Evolutionary conservation across 164 flowering plant species (phyloP), one percentile per base, ranked within the genome.

Genomic region (Buxus sempervirens): DNA sequence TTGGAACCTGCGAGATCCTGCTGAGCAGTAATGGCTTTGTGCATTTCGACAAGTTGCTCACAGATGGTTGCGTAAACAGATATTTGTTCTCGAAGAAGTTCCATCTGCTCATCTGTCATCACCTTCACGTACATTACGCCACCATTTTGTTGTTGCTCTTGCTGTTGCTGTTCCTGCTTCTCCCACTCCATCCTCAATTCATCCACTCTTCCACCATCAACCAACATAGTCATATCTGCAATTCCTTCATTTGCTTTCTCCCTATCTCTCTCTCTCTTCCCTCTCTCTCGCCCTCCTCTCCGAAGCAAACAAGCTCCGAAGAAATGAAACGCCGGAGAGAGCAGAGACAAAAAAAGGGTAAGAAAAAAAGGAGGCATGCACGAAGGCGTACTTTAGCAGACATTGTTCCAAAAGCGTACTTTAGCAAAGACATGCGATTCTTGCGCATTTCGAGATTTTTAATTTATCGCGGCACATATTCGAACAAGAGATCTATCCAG

Each of bases 91-190:
- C 90, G 65, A 0, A 93, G 81, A 22, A 86, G 64, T 69, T 93
- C 95, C 84, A 93, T 75, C 74, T 93, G 98, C 66, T 93, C 98
- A 21, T 93, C 98, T 1, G 95, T 93, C 95, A 92, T 92, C 69
- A 92, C 96, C 55, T 84, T 89, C 72, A 83, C 82, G 48, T 64
- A 78, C 77, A 79, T 38, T 6, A 74, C 75, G 8, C 81, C 78
- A 18, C 54, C 65, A 59, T 25, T 64, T 24, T 54, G 38, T 26
- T 58, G 10, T 48, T n/a, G n/a, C n/a, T 28, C 38, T 22, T 65
- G 68, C 23, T 62, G 68, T 32, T 68, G 36, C 28, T 58, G 74
- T 54, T 62, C 65, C 26, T 75, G 77, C 62, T 71, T 76, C 51
- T 81, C 81, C 81, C 77, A 75, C 67, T 75, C 78, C 78, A 73